Base-by-base conservation (phyloP, 2,329 filamentous ascomycete species). In the Cladophialophora exuberans region DNA sequence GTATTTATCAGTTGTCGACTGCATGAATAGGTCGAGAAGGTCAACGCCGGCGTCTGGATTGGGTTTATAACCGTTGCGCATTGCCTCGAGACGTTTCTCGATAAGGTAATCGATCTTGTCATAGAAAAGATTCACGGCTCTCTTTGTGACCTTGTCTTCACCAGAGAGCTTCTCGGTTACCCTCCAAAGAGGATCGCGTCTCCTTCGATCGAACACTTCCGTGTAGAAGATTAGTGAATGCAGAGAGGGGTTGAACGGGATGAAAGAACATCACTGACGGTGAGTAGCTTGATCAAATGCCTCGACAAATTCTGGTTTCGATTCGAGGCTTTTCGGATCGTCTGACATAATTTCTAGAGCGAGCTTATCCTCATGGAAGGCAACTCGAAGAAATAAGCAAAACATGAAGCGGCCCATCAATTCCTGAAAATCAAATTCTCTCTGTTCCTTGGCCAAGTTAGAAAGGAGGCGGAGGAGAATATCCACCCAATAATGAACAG, bases 161-260 rank as follows among this genome's bases (percentile, higher is more conserved):
- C 54, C 54, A n/a, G 54, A 57, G 22, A 53, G 44, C 25, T 48
- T 57, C 54, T 57, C 54, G 20, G 48, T 57, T 4, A 57, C 26
- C 20, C 36, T 47, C 54, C 54, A 57, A n/a, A 57, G 26, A 28
- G 54, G 54, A 23, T 57, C 49, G 6, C 54, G 54, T 49, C 54
- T 52, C 25, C 54, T 47, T 39, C 54, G 49, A 17, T 57, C 54
- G 39, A 57, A 57, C 25, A 57, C 48, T 52, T 15, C 23, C 17
- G 20, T 30, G 11, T 26, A 4, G 13, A 30, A 22, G 18, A 11
- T n/a, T 3, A 38, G 6, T 38, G 35, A 31, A 7, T 31, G 28
- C 13, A 31, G 7, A 31, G 28, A n/a, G 9, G 17, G 10, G 7
- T 18, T 10, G 20, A 23, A 2, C 28, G 18, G n/a, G 11, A 22